A percentile compares a stretch with the other conserved stretches of the same genome.
phyloP scores from a whole-genome alignment of 2,329 filamentous ascomycete species.

The Xylariales sp. region DNA sequence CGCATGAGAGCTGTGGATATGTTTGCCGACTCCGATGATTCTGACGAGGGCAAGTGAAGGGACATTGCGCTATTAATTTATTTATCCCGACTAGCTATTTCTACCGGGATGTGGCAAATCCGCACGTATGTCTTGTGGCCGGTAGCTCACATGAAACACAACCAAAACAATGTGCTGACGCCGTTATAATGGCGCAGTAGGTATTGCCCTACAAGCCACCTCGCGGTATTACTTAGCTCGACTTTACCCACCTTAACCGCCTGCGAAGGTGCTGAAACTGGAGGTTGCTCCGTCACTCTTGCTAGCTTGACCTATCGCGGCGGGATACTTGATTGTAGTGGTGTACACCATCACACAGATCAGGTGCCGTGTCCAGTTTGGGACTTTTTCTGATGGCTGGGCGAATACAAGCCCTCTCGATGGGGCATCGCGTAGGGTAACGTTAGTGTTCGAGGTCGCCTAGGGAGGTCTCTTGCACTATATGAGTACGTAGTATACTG shows the following conservation, averaged over 20 bases:
- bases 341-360: not conserved
- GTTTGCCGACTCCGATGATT: conserved; percentile 81
- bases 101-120: not conserved
- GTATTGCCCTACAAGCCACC: not conserved
- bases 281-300: not conserved
- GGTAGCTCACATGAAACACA: not conserved
- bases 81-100: conserved; percentile 1
- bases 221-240: not conserved
- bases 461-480: not conserved
- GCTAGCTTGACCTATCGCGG: not conserved
- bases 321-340: not conserved
- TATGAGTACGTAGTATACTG: not conserved
- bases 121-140: not conserved
- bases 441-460: not conserved
- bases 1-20: conserved; percentile 84
- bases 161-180: not conserved
- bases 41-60: conserved; percentile 50
- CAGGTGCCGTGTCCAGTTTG: not conserved
- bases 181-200: not conserved
- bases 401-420: not conserved
- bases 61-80: not conserved
- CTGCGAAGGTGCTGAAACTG: not conserved
- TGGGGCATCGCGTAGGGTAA: not conserved
- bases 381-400: not conserved
- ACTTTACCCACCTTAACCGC: not conserved